Evolutionary conservation across 768 basidiomycete species (phyloP), one percentile per base, ranked within the genome.

Genomic region (Suillus bovinus): DNA sequence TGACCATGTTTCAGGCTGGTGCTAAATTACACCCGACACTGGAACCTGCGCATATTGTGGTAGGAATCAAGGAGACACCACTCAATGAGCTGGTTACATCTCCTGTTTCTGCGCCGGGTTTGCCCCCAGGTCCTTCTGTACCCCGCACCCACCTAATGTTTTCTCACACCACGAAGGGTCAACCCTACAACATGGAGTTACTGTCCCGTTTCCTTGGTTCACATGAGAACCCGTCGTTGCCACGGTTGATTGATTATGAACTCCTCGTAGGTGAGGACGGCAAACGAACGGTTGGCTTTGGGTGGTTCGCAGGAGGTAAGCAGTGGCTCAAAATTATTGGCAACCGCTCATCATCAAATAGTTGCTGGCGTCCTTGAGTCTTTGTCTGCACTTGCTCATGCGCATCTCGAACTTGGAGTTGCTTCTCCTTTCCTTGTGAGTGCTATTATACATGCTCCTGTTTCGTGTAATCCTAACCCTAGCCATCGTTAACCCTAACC

Each of bases 61-160:
- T 95, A 5, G 95, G 95, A 2, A 94, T 97, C 75, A 97, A 97
- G 69, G 95, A 97, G 72, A 86, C 89, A 0, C 89, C 90, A 10
- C 72, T 95, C 8, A 50, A 75, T 31, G 86, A 89, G 64, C 79
- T 94, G 38, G 70, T 86, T 67, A 81, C 80, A 22, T 71, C 76
- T 34, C 80, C 83, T 24, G 68, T 81, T 24, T 59, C 46, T 31
- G 22, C 49, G 52, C 67, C 69, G 13, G 36, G 38, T 27, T 24
- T 39, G 24, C 53, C 56, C 31, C 42, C 63, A 61, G 61, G 52
- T 60, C 64, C 61, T 44, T 66, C 66, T 4, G 70, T 78, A 39
- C 75, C 83, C 13, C 84, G 90, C 36, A 94, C 89, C 1, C 89
- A 95, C 67, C 75, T 96, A 60, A 94, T 95, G 88, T 96, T 97